These are phyloP conservation scores for Truncatella angustata DNA, from an alignment of 2,329 filamentous ascomycete species.

Conservation along the genomic window DNA sequence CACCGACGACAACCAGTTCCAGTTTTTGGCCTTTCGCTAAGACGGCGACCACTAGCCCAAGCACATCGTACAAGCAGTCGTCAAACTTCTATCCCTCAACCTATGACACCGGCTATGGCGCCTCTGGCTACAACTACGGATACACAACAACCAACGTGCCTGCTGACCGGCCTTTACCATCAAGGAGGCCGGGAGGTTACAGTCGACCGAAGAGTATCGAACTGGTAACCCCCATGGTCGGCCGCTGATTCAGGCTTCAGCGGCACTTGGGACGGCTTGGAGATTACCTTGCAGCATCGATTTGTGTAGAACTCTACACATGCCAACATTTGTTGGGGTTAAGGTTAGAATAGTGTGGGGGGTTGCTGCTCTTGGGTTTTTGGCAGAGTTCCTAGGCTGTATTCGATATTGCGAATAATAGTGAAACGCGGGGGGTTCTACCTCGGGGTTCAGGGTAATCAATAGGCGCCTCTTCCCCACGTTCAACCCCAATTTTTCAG, in stretches of 20 bases:
- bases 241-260: slow-evolving; percentile 34
- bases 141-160: slow-evolving; percentile 33
- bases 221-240: slow-evolving; percentile 59
- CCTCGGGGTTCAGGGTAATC: not conserved
- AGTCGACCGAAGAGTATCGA: slow-evolving; percentile 62
- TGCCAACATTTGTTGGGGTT: not conserved
- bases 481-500: not conserved
- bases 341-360: slow-evolving; percentile 1
- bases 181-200: slow-evolving; percentile 52
- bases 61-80: slow-evolving; percentile 48
- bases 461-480: not conserved
- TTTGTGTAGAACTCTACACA: not conserved
- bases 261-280: not conserved
- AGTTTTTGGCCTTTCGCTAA: slow-evolving; percentile 55
- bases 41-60: slow-evolving; percentile 50
- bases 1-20: slow-evolving; percentile 42
- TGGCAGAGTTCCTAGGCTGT: not conserved
- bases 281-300: slow-evolving; percentile 9
- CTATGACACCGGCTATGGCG: slow-evolving; percentile 46
- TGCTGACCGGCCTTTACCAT: slow-evolving; percentile 54
- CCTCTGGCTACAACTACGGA: slow-evolving; percentile 34
- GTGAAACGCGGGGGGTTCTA: not conserved
- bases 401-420: slow-evolving; percentile 2
- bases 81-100: slow-evolving; percentile 49
- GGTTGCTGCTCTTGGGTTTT: not conserved